These are phyloP conservation scores for Pythium utonaiense DNA, from an alignment of 352 stramenopile species.

Conservation along the genomic window DNA sequence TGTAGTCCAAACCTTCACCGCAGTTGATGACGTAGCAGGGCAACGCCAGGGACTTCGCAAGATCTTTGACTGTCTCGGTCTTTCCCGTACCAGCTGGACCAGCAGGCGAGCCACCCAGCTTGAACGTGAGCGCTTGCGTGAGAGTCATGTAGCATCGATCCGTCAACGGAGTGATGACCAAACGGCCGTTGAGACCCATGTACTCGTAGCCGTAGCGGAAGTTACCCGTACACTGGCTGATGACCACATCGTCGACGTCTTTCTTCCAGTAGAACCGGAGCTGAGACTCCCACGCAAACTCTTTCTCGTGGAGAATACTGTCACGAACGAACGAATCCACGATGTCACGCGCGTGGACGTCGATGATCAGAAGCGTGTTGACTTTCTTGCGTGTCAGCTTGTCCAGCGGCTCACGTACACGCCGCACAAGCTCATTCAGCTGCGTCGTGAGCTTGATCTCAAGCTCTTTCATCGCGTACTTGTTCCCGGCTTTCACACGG, in stretches of 20 bases:
- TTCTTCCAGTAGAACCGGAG: conserved; percentile 91
- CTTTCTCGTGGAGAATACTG: conserved; percentile 87
- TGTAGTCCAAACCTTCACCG: conserved; percentile 91
- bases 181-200: conserved; percentile 88
- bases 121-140: conserved; percentile 91
- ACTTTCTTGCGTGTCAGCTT: conserved; percentile 90
- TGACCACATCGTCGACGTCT: conserved; percentile 87
- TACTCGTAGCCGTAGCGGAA: conserved; percentile 95
- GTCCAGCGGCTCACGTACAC: conserved; percentile 86
- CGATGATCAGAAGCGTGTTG: conserved; percentile 90
- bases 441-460: conserved; percentile 87
- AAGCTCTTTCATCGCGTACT: conserved; percentile 93
- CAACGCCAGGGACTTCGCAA: conserved; percentile 90
- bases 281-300: conserved; percentile 90
- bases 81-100: conserved; percentile 91
- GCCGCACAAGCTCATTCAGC: conserved; percentile 88
- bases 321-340: conserved; percentile 89
- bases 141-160: conserved; percentile 94
- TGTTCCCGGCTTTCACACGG: conserved; percentile 85
- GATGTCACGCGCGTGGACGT: conserved; percentile 89
- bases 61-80: conserved; percentile 92
- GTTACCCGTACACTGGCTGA: conserved; percentile 89
- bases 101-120: conserved; percentile 87
- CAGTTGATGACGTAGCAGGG: conserved; percentile 92
- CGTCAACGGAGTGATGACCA: conserved; percentile 92